A percentile compares a stretch with the other conserved stretches of the same genome.
Conservation (phyloP, 164 flowering plant genomes). For the Aristolochia californica region DNA sequence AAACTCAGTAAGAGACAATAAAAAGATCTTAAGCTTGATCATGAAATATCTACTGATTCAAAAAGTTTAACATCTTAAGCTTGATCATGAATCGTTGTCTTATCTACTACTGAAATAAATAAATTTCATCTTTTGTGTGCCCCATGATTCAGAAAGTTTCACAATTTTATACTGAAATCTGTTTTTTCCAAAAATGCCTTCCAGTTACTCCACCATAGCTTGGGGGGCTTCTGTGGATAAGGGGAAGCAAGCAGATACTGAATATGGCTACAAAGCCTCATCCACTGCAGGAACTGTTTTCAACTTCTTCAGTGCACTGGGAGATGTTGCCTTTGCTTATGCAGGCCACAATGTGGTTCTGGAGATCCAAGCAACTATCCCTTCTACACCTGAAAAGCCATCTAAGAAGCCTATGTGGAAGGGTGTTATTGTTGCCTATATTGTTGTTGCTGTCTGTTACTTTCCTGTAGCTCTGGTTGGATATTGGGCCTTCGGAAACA, state of each 20-base stretch:
- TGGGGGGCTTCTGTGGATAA: constrained; percentile 35
- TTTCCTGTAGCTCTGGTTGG: constrained; percentile 54
- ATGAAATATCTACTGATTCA: too few relatives aligned
- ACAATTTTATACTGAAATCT: background rate
- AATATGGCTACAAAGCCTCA: constrained; percentile 21
- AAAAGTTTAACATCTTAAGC: too few relatives aligned
- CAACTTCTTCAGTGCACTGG: constrained; percentile 41
- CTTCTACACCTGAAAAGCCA: constrained; percentile 52
- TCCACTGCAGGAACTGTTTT: constrained; percentile 26
- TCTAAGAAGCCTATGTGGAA: constrained; percentile 64
- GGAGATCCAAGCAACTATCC: constrained; percentile 68
- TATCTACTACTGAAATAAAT: too few relatives aligned
- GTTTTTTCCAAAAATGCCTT: background rate
- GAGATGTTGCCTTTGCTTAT: constrained; percentile 55
- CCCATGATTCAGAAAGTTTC: too few relatives aligned
- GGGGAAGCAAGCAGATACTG: constrained; percentile 31
- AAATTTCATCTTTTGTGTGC: too few relatives aligned
- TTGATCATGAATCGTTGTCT: too few relatives aligned
- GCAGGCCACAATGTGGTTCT: constrained; percentile 67
- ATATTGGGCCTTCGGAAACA: constrained; percentile 39
- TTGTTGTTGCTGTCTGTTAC: constrained; percentile 38
- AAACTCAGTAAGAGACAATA: too few relatives aligned
- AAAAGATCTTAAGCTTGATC: too few relatives aligned
- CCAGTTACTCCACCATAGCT: constrained; percentile 50
- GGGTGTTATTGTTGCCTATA: constrained; percentile 41